Percentiles rank a stretch among this genome's conserved stretches.
phyloP scores from a whole-genome alignment of 306 rosid genomes.

The Glycine tomentella region DNA sequence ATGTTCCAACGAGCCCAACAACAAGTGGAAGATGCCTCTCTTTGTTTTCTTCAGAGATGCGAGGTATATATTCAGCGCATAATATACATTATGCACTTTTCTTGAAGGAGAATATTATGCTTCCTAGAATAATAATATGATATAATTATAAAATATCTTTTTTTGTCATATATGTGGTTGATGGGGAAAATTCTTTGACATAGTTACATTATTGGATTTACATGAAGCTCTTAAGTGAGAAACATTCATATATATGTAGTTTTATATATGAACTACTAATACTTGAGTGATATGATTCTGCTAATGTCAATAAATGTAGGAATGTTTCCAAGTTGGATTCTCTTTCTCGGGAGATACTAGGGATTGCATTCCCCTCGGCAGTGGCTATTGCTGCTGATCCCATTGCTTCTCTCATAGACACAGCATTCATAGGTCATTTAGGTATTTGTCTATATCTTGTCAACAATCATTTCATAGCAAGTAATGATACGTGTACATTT shows the following conservation, averaged over 20 bases:
- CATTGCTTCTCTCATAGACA: constrained; percentile 92
- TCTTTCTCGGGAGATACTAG: constrained; percentile 72
- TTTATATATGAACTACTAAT: too few species aligned
- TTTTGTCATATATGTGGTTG: too few species aligned
- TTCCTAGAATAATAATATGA: too few species aligned
- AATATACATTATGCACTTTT: too few species aligned
- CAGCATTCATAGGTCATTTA: constrained; percentile 89
- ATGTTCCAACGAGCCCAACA: constrained; percentile 34
- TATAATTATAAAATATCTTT: too few species aligned
- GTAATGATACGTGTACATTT: too few species aligned
- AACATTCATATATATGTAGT: too few species aligned
- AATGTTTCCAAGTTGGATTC: constrained; percentile 72
- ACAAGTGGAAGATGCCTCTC: constrained; percentile 62
- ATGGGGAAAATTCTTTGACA: neutral
- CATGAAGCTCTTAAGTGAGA: neutral
- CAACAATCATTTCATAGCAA: neutral
- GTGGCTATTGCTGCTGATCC: constrained; percentile 97
- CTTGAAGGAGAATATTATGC: too few species aligned
- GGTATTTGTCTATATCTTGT: constrained; percentile 51
- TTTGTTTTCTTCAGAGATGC: constrained; percentile 80
- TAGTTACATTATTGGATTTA: constrained; percentile 18
- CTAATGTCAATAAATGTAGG: constrained; percentile 48
- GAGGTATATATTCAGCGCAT: constrained; percentile 51
- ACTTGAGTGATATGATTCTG: constrained; percentile 2
- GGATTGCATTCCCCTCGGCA: constrained; percentile 88